Percentiles rank a stretch among this genome's conserved stretches.
Evolutionary conservation across 768 basidiomycete genomes (phyloP).

Genomic region (Chalciporus piperatus): DNA sequence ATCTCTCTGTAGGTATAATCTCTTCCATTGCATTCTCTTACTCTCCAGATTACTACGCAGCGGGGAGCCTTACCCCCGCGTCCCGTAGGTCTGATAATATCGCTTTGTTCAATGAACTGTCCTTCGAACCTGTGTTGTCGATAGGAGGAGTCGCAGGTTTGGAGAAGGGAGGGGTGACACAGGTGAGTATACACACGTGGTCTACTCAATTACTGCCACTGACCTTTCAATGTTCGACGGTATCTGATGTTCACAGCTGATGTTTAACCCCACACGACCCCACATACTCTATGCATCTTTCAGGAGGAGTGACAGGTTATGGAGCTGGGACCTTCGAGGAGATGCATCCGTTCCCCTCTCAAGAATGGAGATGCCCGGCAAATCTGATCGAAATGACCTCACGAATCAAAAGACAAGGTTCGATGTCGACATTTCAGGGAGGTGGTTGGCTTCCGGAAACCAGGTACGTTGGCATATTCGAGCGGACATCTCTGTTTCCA

Average conservation of each 20-base stretch:
- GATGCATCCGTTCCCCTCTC: slow-evolving; percentile 41
- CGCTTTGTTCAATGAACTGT: slow-evolving; percentile 62
- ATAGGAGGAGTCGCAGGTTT: slow-evolving; percentile 50
- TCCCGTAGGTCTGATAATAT: slow-evolving; percentile 49
- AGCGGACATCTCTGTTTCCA: too few species aligned
- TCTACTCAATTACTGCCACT: neutral
- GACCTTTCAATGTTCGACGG: neutral
- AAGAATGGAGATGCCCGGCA: neutral
- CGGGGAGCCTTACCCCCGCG: slow-evolving; percentile 65
- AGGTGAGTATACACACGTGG: slow-evolving; percentile 36
- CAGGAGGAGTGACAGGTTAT: slow-evolving; percentile 55
- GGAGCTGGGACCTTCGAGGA: slow-evolving; percentile 77
- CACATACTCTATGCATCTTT: slow-evolving; percentile 79
- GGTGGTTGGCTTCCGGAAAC: slow-evolving; percentile 62
- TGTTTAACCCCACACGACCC: slow-evolving; percentile 72
- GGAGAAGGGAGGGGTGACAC: slow-evolving; percentile 41
- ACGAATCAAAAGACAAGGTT: slow-evolving; percentile 83
- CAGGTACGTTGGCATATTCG: slow-evolving; percentile 54
- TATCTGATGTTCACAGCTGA: slow-evolving; percentile 44
- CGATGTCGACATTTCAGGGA: slow-evolving; percentile 69
- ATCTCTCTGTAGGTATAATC: slow-evolving; percentile 62
- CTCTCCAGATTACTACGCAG: slow-evolving; percentile 68
- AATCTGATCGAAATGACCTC: neutral
- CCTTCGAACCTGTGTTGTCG: slow-evolving; percentile 55
- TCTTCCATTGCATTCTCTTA: slow-evolving; percentile 80